phyloP scores from a whole-genome alignment of 1,139 yeast genomes.

The Suhomyces chickasaworum region DNA sequence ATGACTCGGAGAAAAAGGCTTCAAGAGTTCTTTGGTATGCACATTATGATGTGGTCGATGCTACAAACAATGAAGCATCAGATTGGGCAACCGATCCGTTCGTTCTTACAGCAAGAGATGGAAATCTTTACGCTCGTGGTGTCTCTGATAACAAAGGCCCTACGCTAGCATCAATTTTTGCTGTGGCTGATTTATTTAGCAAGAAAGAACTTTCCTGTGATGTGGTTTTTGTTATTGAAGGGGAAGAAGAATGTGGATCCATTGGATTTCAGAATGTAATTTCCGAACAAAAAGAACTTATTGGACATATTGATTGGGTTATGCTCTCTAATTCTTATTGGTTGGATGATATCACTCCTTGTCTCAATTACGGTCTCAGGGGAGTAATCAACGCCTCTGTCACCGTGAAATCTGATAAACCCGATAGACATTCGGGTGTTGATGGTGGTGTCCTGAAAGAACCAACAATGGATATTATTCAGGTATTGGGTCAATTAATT shows the following conservation, averaged over 20 bases:
- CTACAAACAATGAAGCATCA: conserved; percentile 43
- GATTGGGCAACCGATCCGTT: conserved; percentile 85
- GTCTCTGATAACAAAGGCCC: conserved; percentile 97
- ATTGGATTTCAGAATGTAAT: conserved; percentile 78
- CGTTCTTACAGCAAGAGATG: conserved; percentile 71
- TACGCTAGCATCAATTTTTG: conserved; percentile 80
- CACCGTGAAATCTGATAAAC: conserved; percentile 66
- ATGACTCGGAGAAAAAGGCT: conserved; percentile 12
- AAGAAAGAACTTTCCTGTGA: conserved; percentile 61
- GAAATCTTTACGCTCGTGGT: conserved; percentile 89
- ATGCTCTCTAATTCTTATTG: conserved; percentile 89
- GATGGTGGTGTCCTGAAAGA: conserved; percentile 92
- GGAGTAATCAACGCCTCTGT: conserved; percentile 87
- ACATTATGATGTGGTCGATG: conserved; percentile 90
- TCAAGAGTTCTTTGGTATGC: conserved; percentile 81
- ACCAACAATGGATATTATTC: conserved; percentile 84
- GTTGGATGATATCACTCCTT: conserved; percentile 87
- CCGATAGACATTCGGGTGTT: conserved; percentile 94
- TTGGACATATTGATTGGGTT: conserved; percentile 85
- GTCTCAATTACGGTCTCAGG: conserved; percentile 89
- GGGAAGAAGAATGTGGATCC: conserved; percentile 95
- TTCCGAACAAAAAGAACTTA: conserved; percentile 44
- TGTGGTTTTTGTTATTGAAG: conserved; percentile 83
- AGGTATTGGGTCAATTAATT: conserved; percentile 64
- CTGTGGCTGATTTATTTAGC: conserved; percentile 73